Evolutionary conservation across 1,284 basidiomycete species (phyloP).

Genomic region (Moesziomyces globuligerus): DNA sequence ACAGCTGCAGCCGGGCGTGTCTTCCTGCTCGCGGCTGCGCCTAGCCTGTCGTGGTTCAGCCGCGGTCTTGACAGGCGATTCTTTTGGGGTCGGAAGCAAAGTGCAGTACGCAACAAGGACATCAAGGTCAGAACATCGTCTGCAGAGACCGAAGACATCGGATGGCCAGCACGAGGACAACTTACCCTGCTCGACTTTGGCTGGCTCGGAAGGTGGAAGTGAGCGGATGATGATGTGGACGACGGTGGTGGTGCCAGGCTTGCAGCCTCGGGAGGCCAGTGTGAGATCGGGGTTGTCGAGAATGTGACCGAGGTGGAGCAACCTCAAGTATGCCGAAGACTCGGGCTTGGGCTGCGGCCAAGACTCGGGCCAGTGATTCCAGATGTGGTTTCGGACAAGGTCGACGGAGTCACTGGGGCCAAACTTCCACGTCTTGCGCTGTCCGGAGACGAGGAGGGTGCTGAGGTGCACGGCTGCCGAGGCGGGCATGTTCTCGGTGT

Average conservation of each 20-base stretch:
- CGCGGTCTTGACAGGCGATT: conserved; percentile 14
- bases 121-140: neutral
- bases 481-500: conserved; percentile 4
- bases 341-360: conserved; percentile 42
- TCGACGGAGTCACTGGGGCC: conserved; percentile 22
- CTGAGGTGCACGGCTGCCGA: conserved; percentile 24
- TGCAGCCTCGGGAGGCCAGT: conserved; percentile 34
- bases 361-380: conserved; percentile 28
- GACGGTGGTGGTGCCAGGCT: conserved; percentile 30
- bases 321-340: conserved; percentile 24
- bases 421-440: conserved; percentile 37
- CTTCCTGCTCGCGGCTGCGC: conserved; percentile 10
- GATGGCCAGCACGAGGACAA: neutral
- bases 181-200: conserved; percentile 26
- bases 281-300: conserved; percentile 26
- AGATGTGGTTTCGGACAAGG: conserved; percentile 20
- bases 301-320: conserved; percentile 44
- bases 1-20: conserved; percentile 36
- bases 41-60: neutral
- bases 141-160: neutral
- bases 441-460: conserved; percentile 32
- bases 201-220: conserved; percentile 24
- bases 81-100: neutral
- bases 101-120: neutral
- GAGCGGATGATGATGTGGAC: conserved; percentile 36